Base-by-base conservation (phyloP, 2,329 filamentous ascomycete species). In the Paraphaeosphaeria minitans region DNA sequence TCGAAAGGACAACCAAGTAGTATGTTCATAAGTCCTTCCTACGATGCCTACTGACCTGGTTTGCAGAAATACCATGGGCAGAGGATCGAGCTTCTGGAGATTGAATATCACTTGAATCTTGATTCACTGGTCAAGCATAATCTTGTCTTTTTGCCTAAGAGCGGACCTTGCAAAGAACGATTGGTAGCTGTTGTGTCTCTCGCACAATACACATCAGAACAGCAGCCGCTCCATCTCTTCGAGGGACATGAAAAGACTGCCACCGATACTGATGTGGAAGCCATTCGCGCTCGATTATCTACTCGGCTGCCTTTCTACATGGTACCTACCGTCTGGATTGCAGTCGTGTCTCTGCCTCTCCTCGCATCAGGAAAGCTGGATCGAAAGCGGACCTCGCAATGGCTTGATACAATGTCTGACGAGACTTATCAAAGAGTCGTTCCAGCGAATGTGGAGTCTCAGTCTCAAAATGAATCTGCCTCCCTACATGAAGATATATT, bases 121-220 rank as follows among this genome's bases (percentile, higher is more conserved):
- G 61, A 67, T 19, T 19, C 57, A 13, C 51, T 53, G 5, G 59
- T 65, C 33, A 59, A 61, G 45, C 64, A 69, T 35, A 64, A 60
- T 39, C 45, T 79, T 51, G 77, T 80, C 3, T 69, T 78, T n/a
- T 61, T 80, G 45, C 74, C 77, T 7, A 77, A 77, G 56, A 67
- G 62, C n/a, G 77, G 77, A 13, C 72, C 63, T 4, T 67, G 72
- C 29, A 72, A 78, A 53, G 69, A 79, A 53, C 75, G 74, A 6
- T 72, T 81, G 14, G 75, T 80, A 6, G 73, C 79, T 12, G 75
- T 83, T 1, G 62, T 80, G 59, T 76, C 77, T 16, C 61, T 78
- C 12, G 70, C 75, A 35, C 67, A 66, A 6, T 60, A 75, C 14
- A 56, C 64, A 2, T 53, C 68, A 0, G 70, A 72, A 24, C 66